Evolutionary conservation across 495 filamentous ascomycete species (phyloP), one percentile per base, ranked within the genome.

Genomic region (Cercophora samala): DNA sequence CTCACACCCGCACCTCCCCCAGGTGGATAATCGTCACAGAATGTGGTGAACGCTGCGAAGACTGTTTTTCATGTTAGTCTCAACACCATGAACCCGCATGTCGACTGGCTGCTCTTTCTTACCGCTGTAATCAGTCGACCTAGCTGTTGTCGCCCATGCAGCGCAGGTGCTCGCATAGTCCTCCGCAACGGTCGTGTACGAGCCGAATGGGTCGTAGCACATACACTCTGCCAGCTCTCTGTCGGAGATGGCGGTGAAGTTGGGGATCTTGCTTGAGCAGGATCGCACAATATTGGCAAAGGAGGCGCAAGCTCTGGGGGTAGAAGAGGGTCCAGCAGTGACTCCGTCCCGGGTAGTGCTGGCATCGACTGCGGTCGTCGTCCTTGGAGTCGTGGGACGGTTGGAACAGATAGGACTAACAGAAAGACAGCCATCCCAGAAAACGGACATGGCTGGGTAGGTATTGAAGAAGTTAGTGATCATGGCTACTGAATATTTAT

Each of bases 101-200:
- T 5, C 3, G 54, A 18, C 22, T 11, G 32, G 17, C 18, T 22
- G 24, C 21, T 3, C 11, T 32, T 17, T 29, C 71, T 29, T 66
- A 77, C 75, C 13, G 15, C 42, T n/a, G 46, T 71, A 72, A 18
- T 74, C 71, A 9, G 37, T 23, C 0, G 70, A 55, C 19, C 23
- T 58, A 3, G 54, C 63, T 13, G 68, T 74, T 29, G 56, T 46
- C 4, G 68, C 69, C 22, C 53, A 77, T 1, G 70, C 51, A 3
- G 62, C 66, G 23, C 75, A 76, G 17, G 63, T 25, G 18, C 55
- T 64, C 8, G 72, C 72, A 32, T 65, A 74, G 55, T 69, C 64
- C 18, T 77, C 64, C 15, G 75, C 64, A 1, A 42, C 42, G 1
- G 73, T 76, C 64, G 70, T 70, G 51, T 65, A 66, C 5, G 24